phyloP scores from a whole-genome alignment of 202 grass and related monocot genomes.

The Dendrocalamus latiflorus region DNA sequence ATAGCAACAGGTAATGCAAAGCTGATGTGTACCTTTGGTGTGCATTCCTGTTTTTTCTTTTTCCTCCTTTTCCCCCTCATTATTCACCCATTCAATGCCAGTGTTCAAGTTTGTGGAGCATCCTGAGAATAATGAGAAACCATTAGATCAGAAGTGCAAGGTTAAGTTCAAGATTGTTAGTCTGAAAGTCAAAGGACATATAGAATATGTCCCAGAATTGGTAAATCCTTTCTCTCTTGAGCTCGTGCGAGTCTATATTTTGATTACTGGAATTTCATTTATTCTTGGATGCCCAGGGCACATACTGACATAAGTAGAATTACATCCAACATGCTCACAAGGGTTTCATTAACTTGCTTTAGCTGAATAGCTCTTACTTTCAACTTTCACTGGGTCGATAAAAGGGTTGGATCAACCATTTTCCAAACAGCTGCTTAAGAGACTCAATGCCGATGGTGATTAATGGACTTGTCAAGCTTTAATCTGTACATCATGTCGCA shows the following conservation, averaged over 20 bases:
- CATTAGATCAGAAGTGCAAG: too few species aligned
- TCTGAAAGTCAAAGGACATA: too few species aligned
- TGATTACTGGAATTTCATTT: not conserved
- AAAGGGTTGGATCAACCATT: not conserved
- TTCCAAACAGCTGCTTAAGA: not conserved
- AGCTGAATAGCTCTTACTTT: not conserved
- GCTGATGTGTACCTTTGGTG: not conserved
- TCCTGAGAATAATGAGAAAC: too few species aligned
- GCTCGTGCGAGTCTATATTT: not conserved
- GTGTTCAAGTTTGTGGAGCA: too few species aligned
- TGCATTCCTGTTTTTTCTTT: too few species aligned
- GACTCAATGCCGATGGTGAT: not conserved
- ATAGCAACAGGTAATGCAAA: slow-evolving; percentile 78
- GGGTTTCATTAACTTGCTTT: not conserved
- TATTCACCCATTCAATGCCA: too few species aligned
- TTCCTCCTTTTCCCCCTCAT: too few species aligned
- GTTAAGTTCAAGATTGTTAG: too few species aligned
- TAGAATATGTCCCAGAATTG: too few species aligned
- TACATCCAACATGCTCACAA: not conserved
- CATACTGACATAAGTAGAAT: not conserved
- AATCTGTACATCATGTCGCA: not conserved
- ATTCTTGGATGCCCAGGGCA: not conserved
- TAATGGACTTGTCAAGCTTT: not conserved
- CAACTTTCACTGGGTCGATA: too few species aligned
- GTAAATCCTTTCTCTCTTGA: too few species aligned